These are phyloP conservation scores for Aegilops longissima DNA, from an alignment of 176 grass and related monocot species.

Conservation along the genomic window DNA sequence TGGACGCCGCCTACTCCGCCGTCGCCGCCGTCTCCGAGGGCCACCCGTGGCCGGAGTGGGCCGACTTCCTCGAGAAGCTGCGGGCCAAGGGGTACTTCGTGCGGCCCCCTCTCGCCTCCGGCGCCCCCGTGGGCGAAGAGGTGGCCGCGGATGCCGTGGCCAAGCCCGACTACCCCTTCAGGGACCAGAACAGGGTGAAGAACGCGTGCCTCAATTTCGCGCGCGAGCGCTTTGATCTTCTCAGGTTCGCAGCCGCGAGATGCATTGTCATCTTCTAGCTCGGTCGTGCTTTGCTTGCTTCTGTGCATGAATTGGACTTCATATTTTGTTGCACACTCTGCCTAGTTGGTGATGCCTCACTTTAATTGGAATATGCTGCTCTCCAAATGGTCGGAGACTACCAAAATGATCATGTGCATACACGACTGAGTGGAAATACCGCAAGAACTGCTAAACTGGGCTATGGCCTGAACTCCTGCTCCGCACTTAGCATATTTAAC, in stretches of 20 bases:
- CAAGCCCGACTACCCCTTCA: constrained; percentile 5
- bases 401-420: background rate
- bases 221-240: constrained; percentile 79
- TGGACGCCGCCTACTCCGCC: constrained; percentile 2
- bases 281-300: background rate
- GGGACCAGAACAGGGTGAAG: constrained; percentile 65
- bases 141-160: background rate
- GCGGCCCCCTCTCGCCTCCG: background rate
- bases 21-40: background rate
- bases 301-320: background rate
- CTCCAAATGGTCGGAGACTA: background rate
- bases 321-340: background rate
- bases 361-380: background rate
- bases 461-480: background rate
- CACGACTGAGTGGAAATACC: background rate
- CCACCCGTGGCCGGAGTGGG: constrained; percentile 94
- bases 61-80: constrained; percentile 69
- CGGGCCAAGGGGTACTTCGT: constrained; percentile 76
- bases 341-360: background rate
- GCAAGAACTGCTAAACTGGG: background rate
- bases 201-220: constrained; percentile 93
- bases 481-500: background rate
- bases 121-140: constrained; percentile 19
- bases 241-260: constrained; percentile 43
- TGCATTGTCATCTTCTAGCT: background rate